phyloP scores from a whole-genome alignment of 2,329 filamentous ascomycete species.

The Cladophialophora psammophila region DNA sequence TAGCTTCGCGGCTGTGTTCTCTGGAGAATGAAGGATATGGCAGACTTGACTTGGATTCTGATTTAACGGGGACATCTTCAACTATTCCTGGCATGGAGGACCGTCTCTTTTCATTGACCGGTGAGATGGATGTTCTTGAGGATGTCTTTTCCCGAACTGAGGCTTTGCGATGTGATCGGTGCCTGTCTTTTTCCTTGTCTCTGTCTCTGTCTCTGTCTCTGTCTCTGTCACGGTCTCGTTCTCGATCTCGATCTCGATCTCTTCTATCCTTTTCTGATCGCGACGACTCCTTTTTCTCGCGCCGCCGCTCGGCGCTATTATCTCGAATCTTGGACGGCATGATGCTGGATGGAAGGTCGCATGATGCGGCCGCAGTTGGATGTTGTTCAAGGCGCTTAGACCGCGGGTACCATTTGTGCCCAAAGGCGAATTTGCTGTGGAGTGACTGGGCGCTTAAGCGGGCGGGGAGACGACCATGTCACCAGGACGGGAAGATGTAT shows the following conservation, averaged over 20 bases:
- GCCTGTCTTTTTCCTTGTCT: conserved; percentile 34
- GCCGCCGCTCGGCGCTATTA: conserved; percentile 37
- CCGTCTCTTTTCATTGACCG: conserved; percentile 41
- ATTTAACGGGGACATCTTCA: conserved; percentile 30
- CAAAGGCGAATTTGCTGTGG: conserved; percentile 20
- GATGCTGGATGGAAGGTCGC: conserved; percentile 35
- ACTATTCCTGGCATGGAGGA: conserved; percentile 42
- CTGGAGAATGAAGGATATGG: conserved; percentile 88
- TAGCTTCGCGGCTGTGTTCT: conserved; percentile 86
- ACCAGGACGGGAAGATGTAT: conserved; percentile 10
- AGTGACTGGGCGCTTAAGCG: conserved; percentile 33
- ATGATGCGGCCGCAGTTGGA: conserved; percentile 35
- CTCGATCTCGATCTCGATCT: conserved; percentile 31
- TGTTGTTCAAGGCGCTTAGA: conserved; percentile 35
- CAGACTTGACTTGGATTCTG: conserved; percentile 58
- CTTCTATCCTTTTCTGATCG: conserved; percentile 38
- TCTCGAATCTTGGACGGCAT: conserved; percentile 41
- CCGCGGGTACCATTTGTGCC: conserved; percentile 32
- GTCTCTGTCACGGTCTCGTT: conserved; percentile 31
- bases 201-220: conserved; percentile 28
- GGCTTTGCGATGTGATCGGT: conserved; percentile 34
- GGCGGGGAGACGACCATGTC: conserved; percentile 19
- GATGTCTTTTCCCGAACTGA: conserved; percentile 37
- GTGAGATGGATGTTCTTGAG: conserved; percentile 40
- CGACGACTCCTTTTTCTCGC: conserved; percentile 36